Percentiles rank a stretch among this genome's conserved stretches.
phyloP scores from a whole-genome alignment of 2,329 filamentous ascomycete species.

The Talaromyces verruculosus region DNA sequence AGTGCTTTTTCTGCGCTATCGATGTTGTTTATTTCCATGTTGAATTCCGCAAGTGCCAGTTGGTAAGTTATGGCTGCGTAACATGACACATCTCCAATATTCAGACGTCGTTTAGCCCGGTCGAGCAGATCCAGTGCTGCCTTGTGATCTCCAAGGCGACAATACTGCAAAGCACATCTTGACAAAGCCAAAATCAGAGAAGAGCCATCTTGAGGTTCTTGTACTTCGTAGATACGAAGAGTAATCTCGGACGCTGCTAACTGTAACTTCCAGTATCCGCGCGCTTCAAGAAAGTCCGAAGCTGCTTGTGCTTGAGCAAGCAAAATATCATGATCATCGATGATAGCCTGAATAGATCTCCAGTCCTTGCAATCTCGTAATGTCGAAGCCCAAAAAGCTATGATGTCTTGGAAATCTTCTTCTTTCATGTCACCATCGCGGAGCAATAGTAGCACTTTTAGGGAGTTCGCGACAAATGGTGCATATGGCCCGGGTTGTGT shows the following conservation, averaged over 20 bases:
- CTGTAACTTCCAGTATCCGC: constrained; percentile 54
- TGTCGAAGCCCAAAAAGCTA: constrained; percentile 43
- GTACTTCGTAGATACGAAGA: constrained; percentile 50
- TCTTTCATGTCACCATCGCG: constrained; percentile 33
- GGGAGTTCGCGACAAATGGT: constrained; percentile 35
- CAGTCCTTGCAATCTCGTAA: constrained; percentile 46
- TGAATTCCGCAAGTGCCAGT: constrained; percentile 72
- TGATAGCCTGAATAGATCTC: constrained; percentile 41
- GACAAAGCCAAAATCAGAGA: constrained; percentile 46
- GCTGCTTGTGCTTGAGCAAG: constrained; percentile 54
- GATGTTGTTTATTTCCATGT: constrained; percentile 64
- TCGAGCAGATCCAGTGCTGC: constrained; percentile 60
- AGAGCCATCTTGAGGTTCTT: constrained; percentile 37
- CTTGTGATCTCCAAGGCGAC: constrained; percentile 60
- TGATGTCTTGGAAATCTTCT: constrained; percentile 31
- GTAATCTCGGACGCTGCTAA: constrained; percentile 53
- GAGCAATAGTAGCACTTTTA: constrained; percentile 38
- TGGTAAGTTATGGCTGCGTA: constrained; percentile 60
- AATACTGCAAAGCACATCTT: constrained; percentile 56
- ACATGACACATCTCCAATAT: constrained; percentile 42
- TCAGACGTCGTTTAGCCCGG: constrained; percentile 55
- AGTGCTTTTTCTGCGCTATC: constrained; percentile 55
- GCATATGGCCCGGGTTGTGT: constrained; percentile 29
- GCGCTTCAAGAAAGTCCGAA: constrained; percentile 58
- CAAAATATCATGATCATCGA: constrained; percentile 55